Conservation (phyloP, 257 asterid genomes). For the Anisodus acutangulus region DNA sequence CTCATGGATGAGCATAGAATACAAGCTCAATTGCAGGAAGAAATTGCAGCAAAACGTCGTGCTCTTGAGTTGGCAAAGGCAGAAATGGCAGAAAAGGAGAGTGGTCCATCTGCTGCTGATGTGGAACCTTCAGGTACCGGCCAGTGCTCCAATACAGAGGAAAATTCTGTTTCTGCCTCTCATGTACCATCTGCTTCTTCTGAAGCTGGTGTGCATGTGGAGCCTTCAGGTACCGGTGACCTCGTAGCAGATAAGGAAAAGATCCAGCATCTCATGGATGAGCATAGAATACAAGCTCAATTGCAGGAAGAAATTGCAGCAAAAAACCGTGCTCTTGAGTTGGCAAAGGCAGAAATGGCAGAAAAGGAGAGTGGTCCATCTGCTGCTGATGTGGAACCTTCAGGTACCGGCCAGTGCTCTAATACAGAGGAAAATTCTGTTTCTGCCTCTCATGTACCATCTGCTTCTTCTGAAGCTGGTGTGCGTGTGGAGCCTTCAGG, state of each 20-base stretch:
- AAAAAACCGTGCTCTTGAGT: constrained; percentile 38
- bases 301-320: constrained; percentile 53
- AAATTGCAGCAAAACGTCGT: constrained; percentile 42
- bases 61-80: constrained; percentile 37
- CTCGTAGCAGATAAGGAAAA: constrained; percentile 60
- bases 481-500: neutral
- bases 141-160: constrained; percentile 19
- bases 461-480: constrained; percentile 12
- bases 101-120: constrained; percentile 5
- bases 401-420: neutral
- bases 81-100: constrained; percentile 32
- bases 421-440: constrained; percentile 15
- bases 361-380: constrained; percentile 17
- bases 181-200: neutral
- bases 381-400: neutral
- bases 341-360: constrained; percentile 36
- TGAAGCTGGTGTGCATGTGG: neutral
- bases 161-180: neutral
- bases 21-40: constrained; percentile 59
- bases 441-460: neutral
- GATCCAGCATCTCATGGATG: constrained; percentile 48
- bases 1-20: constrained; percentile 49
- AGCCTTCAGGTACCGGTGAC: constrained; percentile 44
- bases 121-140: neutral
- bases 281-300: constrained; percentile 55